Evolutionary conservation across 768 basidiomycete species (phyloP).

Genomic region (Amanita phalloides): DNA sequence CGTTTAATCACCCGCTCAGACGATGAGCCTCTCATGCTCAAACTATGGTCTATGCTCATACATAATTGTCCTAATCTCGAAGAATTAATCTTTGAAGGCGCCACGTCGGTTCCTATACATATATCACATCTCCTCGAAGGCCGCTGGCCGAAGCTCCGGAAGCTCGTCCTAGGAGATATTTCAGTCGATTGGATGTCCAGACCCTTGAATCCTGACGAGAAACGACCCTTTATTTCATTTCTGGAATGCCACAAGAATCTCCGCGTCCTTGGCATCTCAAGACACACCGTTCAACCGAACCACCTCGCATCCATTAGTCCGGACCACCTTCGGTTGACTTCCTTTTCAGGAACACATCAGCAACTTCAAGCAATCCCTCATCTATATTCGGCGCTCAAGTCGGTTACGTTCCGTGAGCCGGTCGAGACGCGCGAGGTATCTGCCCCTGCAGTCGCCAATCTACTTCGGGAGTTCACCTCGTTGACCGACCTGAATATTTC

Average conservation of each 20-base stretch:
- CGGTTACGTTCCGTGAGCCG: conserved; percentile 54
- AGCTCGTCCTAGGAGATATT: conserved; percentile 55
- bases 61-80: conserved; percentile 54
- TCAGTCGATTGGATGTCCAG: conserved; percentile 44
- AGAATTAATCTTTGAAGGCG: conserved; percentile 47
- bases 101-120: conserved; percentile 42
- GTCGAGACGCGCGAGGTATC: conserved; percentile 61
- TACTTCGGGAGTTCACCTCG: conserved; percentile 45
- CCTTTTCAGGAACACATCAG: conserved; percentile 57
- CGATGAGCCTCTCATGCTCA: conserved; percentile 36
- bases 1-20: conserved; percentile 20
- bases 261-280: conserved; percentile 37
- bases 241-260: conserved; percentile 54
- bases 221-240: conserved; percentile 54
- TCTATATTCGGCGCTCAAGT: conserved; percentile 37
- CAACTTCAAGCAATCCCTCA: conserved; percentile 55
- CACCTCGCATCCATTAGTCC: conserved; percentile 40
- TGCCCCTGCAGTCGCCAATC: conserved; percentile 44
- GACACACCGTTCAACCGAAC: conserved; percentile 39
- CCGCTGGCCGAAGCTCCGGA: conserved; percentile 56
- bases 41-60: conserved; percentile 66
- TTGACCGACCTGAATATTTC: conserved; percentile 51
- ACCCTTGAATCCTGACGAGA: conserved; percentile 25
- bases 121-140: conserved; percentile 45
- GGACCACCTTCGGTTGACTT: conserved; percentile 38